Evolutionary conservation across 2,329 filamentous ascomycete species (phyloP), one percentile per base, ranked within the genome.

Genomic region (Apiospora rasikravindrae): DNA sequence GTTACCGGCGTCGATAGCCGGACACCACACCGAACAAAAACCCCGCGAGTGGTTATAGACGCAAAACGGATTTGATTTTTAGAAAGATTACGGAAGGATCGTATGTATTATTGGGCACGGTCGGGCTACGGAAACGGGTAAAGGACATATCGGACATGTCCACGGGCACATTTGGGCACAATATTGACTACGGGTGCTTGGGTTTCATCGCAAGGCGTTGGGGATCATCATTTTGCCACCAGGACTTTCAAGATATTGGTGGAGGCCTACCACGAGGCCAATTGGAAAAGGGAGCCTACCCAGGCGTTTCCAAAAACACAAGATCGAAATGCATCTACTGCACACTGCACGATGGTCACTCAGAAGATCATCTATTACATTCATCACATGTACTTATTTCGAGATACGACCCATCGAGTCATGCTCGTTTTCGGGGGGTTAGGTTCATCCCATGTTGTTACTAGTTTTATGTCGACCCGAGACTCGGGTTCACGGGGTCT

Each of bases 191-290:
- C 33, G 57, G 57, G 16, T 64, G 33, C 53, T 64, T 40, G 57
- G 33, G 33, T 64, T 64, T 64, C 19, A 64, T 64, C 57, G 57
- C 57, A 64, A 64, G 57, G 57, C 57, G 57, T 64, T 64, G 57
- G 57, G 57, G 57, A n/a, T 64, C 53, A 40, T 64, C 29, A 40
- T 64, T 64, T 61, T 64, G n/a, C 33, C 57, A 64, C 29, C 57
- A 13, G 33, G 57, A n/a, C 10, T 40, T 64, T 64, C 22, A 64
- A 40, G 57, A 64, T 33, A 40, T 33, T 13, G 57, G 57, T 64
- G 33, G 57, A 24, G 19, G 33, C 22, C 29, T 24, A 40, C 57
- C 33, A 24, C 33, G 33, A 40, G 29, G 57, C 57, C 40, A 40
- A 64, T 64, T 29, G 57, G 57, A 19, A 57, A 57, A 33, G 57